Evolutionary conservation across 176 grass and related monocot genomes (phyloP).

Genomic region (Dendrocalamus sinicus): DNA sequence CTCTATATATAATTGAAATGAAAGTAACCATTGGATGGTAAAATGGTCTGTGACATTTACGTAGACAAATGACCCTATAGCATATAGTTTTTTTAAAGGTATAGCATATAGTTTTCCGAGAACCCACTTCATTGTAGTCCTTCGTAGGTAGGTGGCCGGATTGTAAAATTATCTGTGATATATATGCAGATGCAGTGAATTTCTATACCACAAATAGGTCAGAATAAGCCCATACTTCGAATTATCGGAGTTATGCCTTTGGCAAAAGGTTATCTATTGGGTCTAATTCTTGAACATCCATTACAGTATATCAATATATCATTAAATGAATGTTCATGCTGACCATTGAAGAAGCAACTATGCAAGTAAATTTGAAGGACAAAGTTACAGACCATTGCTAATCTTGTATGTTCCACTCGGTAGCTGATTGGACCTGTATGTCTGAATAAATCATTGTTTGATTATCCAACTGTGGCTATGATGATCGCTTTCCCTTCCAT

Average conservation of each 20-base stretch:
- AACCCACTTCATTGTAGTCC: not conserved
- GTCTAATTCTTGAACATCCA: not conserved
- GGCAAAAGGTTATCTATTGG: not conserved
- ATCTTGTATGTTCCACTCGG: not conserved
- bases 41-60: not conserved
- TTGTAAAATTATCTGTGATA: not conserved
- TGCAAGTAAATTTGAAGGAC: not conserved
- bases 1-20: not conserved
- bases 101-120: not conserved
- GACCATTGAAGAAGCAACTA: constrained; percentile 16
- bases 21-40: constrained; percentile 5
- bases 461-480: not conserved
- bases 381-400: not conserved
- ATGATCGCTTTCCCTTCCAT: constrained; percentile 7
- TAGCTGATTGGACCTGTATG: not conserved
- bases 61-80: not conserved
- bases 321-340: not conserved
- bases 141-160: not conserved
- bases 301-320: not conserved
- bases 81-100: not conserved
- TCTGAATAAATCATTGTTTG: constrained; percentile 14
- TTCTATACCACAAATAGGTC: constrained; percentile 18
- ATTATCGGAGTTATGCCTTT: not conserved
- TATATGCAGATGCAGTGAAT: not conserved
- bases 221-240: constrained; percentile 9